Percentiles rank a stretch among this genome's conserved stretches.
These are phyloP conservation scores for Penicillium ochrochloron DNA, from an alignment of 495 filamentous ascomycete genomes.

Conservation along the genomic window DNA sequence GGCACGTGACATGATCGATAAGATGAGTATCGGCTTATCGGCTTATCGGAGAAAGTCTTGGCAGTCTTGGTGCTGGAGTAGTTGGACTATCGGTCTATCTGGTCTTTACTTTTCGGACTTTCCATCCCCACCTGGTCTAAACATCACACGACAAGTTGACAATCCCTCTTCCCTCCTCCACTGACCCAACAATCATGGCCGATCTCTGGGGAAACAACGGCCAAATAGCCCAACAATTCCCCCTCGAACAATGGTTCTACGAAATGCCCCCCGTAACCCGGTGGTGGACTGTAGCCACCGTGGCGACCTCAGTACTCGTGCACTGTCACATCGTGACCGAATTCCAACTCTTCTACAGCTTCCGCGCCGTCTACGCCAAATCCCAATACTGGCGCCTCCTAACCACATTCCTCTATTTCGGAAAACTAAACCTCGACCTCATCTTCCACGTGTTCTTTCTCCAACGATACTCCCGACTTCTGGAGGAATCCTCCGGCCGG, in stretches of 20 bases:
- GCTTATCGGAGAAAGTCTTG: neutral
- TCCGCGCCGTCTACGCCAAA: slow-evolving; percentile 86
- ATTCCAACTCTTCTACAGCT: slow-evolving; percentile 97
- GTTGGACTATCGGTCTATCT: slow-evolving; percentile 10
- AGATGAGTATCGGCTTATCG: neutral
- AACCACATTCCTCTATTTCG: slow-evolving; percentile 96
- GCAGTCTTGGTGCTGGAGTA: too few species aligned
- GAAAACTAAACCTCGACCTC: slow-evolving; percentile 89
- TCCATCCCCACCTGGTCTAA: neutral
- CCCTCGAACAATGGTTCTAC: slow-evolving; percentile 95
- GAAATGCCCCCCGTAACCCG: slow-evolving; percentile 96
- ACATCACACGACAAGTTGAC: neutral
- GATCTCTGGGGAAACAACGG: slow-evolving; percentile 56
- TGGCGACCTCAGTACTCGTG: slow-evolving; percentile 85
- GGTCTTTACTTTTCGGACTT: slow-evolving; percentile 11
- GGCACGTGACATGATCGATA: slow-evolving; percentile 14
- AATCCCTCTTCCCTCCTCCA: neutral
- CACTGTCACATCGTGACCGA: slow-evolving; percentile 90
- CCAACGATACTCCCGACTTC: slow-evolving; percentile 91
- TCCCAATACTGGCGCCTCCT: slow-evolving; percentile 96
- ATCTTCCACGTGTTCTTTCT: slow-evolving; percentile 99
- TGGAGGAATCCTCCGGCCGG: slow-evolving; percentile 89
- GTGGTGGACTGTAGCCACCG: slow-evolving; percentile 94
- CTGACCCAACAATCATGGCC: slow-evolving; percentile 36
- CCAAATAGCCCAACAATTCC: slow-evolving; percentile 66